Evolutionary conservation across 1,284 basidiomycete genomes (phyloP).

Genomic region (Leccinum griseonigrum): DNA sequence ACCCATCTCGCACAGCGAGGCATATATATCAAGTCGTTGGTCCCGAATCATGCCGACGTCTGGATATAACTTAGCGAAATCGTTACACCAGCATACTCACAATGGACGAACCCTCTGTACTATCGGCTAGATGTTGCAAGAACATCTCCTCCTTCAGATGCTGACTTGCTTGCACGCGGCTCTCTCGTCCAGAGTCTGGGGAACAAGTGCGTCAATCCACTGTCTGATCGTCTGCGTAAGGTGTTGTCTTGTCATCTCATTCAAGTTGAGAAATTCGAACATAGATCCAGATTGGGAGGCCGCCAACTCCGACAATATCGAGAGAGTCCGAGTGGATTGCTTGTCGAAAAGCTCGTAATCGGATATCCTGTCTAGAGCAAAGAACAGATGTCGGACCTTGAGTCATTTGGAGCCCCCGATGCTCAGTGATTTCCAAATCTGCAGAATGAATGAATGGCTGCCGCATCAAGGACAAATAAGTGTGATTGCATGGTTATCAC

Average conservation of each 20-base stretch:
- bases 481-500: constrained; percentile 57
- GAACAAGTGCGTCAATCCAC: constrained; percentile 64
- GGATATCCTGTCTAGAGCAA: constrained; percentile 63
- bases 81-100: constrained; percentile 2
- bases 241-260: constrained; percentile 48
- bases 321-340: constrained; percentile 47
- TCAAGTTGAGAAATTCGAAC: constrained; percentile 48
- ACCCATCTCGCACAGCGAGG: constrained; percentile 69
- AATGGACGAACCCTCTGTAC: constrained; percentile 49
- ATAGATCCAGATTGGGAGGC: constrained; percentile 33
- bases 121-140: constrained; percentile 62
- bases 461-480: constrained; percentile 2
- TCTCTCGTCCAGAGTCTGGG: constrained; percentile 48
- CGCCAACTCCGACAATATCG: constrained; percentile 44
- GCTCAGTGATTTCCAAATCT: constrained; percentile 54
- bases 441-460: constrained; percentile 9
- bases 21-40: constrained; percentile 67
- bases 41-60: constrained; percentile 60
- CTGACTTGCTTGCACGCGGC: constrained; percentile 39
- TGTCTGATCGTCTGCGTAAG: constrained; percentile 51
- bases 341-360: constrained; percentile 69
- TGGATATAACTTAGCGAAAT: constrained; percentile 25
- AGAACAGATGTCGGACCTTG: constrained; percentile 53
- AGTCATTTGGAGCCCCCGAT: not conserved
- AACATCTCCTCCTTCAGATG: constrained; percentile 57